Conservation (phyloP, 2,329 filamentous ascomycete genomes). For the Talaromyces atroroseus region DNA sequence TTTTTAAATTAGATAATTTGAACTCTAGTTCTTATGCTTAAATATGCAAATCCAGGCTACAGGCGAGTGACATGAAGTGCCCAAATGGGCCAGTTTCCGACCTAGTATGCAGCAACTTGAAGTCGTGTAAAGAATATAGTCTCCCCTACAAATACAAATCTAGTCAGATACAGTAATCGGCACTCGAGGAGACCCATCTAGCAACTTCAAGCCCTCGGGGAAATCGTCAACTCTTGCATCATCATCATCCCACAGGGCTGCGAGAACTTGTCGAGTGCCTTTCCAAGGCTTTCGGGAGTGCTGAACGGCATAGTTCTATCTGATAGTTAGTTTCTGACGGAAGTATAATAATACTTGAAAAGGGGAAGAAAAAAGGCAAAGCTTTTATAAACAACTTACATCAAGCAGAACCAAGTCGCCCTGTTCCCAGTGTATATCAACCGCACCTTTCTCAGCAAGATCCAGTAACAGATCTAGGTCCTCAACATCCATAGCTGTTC, state of each 20-base stretch:
- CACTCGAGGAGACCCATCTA: neutral
- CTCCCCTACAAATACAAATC: too few species aligned
- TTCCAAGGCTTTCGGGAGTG: neutral
- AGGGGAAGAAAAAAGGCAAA: too few species aligned
- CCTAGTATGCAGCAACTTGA: too few species aligned
- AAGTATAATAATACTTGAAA: too few species aligned
- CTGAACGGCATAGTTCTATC: neutral
- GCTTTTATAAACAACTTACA: too few species aligned
- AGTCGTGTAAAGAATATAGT: too few species aligned
- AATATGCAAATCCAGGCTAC: too few species aligned
- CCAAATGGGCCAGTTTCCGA: too few species aligned
- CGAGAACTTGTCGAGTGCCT: neutral
- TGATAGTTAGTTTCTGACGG: neutral
- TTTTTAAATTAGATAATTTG: too few species aligned
- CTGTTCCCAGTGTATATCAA: neutral
- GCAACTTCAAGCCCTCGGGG: neutral
- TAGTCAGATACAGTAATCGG: neutral
- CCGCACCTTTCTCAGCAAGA: neutral
- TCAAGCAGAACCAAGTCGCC: neutral
- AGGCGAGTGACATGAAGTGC: too few species aligned
- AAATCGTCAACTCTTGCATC: neutral
- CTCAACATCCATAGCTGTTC: neutral
- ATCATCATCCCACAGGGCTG: neutral
- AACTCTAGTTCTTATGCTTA: too few species aligned
- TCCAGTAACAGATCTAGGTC: neutral